These are phyloP conservation scores for Pseudogymnoascus sp. DNA, from an alignment of 2,329 filamentous ascomycete genomes.

Conservation along the genomic window DNA sequence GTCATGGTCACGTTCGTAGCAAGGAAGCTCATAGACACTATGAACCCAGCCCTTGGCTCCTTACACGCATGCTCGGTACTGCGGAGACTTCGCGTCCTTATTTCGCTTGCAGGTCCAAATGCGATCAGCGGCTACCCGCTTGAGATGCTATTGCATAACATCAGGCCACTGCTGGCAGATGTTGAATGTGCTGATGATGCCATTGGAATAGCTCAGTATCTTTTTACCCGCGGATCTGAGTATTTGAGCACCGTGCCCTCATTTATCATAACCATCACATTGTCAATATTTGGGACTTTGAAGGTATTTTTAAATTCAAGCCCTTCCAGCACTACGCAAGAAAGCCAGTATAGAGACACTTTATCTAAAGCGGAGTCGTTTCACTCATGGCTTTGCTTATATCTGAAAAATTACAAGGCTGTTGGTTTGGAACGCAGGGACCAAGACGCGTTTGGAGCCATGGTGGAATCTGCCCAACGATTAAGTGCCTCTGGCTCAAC, in stretches of 20 bases:
- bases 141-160: slow-evolving; percentile 79
- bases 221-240: slow-evolving; percentile 59
- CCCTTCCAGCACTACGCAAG: slow-evolving; percentile 74
- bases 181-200: slow-evolving; percentile 85
- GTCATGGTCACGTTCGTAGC: slow-evolving; percentile 66
- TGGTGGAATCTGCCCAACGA: slow-evolving; percentile 61
- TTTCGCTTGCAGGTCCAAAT: slow-evolving; percentile 66
- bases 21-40: slow-evolving; percentile 69
- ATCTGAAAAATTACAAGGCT: slow-evolving; percentile 56
- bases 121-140: slow-evolving; percentile 74
- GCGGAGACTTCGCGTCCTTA: slow-evolving; percentile 73
- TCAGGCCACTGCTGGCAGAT: slow-evolving; percentile 72
- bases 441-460: slow-evolving; percentile 53
- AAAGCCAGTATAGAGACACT: slow-evolving; percentile 71
- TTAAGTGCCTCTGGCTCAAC: slow-evolving; percentile 64
- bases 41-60: slow-evolving; percentile 76
- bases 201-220: slow-evolving; percentile 76
- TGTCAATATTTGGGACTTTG: slow-evolving; percentile 73
- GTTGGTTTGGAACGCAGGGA: slow-evolving; percentile 36
- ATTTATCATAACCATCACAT: slow-evolving; percentile 72
- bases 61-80: slow-evolving; percentile 81
- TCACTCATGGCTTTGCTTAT: slow-evolving; percentile 68
- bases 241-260: slow-evolving; percentile 60
- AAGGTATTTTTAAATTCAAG: slow-evolving; percentile 66
- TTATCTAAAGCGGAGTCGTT: slow-evolving; percentile 70